These are phyloP conservation scores for Botrytis elliptica DNA, from an alignment of 2,329 filamentous ascomycete genomes.

Conservation along the genomic window DNA sequence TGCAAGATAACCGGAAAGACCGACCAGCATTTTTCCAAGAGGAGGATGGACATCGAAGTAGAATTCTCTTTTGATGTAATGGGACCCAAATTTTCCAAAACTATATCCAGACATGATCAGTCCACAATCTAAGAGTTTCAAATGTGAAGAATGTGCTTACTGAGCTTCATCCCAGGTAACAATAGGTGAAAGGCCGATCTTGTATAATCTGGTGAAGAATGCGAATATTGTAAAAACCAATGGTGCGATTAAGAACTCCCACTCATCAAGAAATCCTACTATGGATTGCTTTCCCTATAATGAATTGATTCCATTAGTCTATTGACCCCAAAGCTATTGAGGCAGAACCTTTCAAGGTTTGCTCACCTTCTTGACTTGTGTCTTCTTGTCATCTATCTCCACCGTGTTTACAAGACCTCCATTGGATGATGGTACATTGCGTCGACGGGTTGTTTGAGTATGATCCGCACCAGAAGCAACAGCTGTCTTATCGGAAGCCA, in stretches of 20 bases:
- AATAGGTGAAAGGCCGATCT: constrained; percentile 69
- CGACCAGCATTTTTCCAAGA: constrained; percentile 97
- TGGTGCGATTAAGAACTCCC: constrained; percentile 62
- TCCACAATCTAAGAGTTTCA: constrained; percentile 39
- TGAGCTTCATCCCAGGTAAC: constrained; percentile 77
- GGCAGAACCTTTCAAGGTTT: neutral
- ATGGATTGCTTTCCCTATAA: constrained; percentile 52
- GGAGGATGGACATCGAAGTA: constrained; percentile 97
- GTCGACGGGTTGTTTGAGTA: constrained; percentile 55
- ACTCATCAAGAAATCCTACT: constrained; percentile 61
- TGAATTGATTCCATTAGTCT: constrained; percentile 30
- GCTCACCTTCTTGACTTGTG: constrained; percentile 55
- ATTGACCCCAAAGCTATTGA: constrained; percentile 5
- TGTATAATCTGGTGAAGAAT: constrained; percentile 66
- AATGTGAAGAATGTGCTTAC: constrained; percentile 46
- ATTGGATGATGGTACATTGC: constrained; percentile 48
- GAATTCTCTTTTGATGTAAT: constrained; percentile 98
- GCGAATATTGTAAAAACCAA: constrained; percentile 61
- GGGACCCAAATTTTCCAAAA: constrained; percentile 96
- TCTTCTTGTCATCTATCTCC: constrained; percentile 59
- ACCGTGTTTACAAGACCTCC: constrained; percentile 39
- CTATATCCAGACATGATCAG: constrained; percentile 44
- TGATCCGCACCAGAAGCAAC: constrained; percentile 59
- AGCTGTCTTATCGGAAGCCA: constrained; percentile 48
- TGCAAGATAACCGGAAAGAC: constrained; percentile 90